A percentile compares a stretch with the other conserved stretches of the same genome.
Conservation (phyloP, 2,329 filamentous ascomycete species). For the Tolypocladium pustulatum region DNA sequence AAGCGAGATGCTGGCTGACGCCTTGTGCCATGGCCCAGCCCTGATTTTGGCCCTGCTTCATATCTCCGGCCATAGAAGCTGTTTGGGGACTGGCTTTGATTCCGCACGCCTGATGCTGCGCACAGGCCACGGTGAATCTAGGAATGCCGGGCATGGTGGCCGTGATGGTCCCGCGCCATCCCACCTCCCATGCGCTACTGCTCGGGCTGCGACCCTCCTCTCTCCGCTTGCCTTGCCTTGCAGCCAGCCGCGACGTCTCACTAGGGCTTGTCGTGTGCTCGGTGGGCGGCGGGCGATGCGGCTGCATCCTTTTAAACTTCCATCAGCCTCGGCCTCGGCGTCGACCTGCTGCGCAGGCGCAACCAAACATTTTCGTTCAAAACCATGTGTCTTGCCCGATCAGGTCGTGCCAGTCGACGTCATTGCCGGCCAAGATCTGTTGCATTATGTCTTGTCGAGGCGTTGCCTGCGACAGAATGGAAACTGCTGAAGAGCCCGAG, state of each 20-base stretch:
- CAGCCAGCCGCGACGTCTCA: not conserved
- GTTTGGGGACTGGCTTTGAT: not conserved
- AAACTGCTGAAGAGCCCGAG: not conserved
- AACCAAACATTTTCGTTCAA: not conserved
- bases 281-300: not conserved
- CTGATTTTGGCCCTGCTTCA: not conserved
- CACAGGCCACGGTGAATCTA: slow-evolving; percentile 8
- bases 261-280: not conserved
- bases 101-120: not conserved
- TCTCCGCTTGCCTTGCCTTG: not conserved
- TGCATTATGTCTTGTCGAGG: not conserved
- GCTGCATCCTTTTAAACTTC: not conserved
- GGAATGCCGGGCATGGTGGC: slow-evolving; percentile 2
- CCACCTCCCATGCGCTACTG: not conserved
- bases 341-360: not conserved
- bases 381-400: not conserved
- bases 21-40: not conserved
- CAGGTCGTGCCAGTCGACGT: not conserved
- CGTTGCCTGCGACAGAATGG: not conserved
- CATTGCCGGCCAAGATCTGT: not conserved
- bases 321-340: not conserved
- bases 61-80: not conserved
- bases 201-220: not conserved
- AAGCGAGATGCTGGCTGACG: slow-evolving; percentile 2
- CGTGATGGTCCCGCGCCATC: not conserved